These are phyloP conservation scores for Elaphomyces granulatus DNA, from an alignment of 495 filamentous ascomycete genomes.

Conservation along the genomic window DNA sequence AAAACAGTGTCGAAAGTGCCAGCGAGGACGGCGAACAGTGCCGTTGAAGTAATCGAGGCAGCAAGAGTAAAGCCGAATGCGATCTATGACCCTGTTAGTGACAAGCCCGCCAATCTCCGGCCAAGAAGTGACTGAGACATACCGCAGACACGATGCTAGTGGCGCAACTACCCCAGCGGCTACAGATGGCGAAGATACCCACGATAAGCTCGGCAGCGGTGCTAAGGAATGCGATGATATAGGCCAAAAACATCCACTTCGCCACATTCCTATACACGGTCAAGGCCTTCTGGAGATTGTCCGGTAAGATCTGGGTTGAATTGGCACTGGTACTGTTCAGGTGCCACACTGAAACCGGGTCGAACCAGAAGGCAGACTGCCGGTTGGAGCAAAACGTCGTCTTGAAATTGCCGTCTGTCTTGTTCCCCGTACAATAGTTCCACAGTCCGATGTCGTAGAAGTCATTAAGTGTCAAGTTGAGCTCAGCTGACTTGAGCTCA, in stretches of 20 bases:
- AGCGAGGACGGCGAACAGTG: conserved; percentile 46
- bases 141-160: conserved; percentile 59
- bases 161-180: conserved; percentile 55
- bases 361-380: conserved; percentile 61
- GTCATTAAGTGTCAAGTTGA: conserved; percentile 48
- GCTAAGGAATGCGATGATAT: conserved; percentile 52
- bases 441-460: conserved; percentile 73
- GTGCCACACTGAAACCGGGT: conserved; percentile 47
- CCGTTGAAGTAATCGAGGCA: conserved; percentile 40
- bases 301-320: conserved; percentile 40
- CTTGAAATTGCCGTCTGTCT: conserved; percentile 28
- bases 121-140: conserved; percentile 15
- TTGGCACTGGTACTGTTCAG: conserved; percentile 39
- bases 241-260: conserved; percentile 70
- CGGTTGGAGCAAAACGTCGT: conserved; percentile 39
- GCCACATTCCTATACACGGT: conserved; percentile 55
- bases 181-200: conserved; percentile 54
- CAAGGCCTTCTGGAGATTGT: conserved; percentile 47
- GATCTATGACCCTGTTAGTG: conserved; percentile 18
- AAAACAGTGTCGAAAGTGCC: conserved; percentile 45
- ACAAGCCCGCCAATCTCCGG: conserved; percentile 22
- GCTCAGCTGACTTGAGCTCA: conserved; percentile 14
- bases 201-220: conserved; percentile 55
- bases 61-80: conserved; percentile 43
- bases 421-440: conserved; percentile 67